These are phyloP conservation scores for Ustilago crameri DNA, from an alignment of 1,284 basidiomycete genomes.

Conservation along the genomic window DNA sequence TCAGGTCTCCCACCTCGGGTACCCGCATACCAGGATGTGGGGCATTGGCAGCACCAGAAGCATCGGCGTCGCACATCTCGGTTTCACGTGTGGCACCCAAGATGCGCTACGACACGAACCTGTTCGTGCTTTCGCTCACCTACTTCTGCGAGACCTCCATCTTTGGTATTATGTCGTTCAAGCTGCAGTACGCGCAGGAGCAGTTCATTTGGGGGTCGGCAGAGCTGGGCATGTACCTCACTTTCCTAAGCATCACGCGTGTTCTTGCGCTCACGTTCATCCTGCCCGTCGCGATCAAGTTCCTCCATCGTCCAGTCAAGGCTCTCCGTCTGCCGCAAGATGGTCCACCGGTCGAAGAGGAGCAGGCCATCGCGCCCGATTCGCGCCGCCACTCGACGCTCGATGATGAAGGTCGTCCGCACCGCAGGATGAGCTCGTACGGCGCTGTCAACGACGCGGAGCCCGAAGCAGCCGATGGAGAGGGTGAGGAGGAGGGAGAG, in stretches of 20 bases:
- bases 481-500: slow-evolving; percentile 16
- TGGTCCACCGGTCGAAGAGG: slow-evolving; percentile 31
- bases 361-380: slow-evolving; percentile 27
- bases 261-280: slow-evolving; percentile 59
- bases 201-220: slow-evolving; percentile 62
- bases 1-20: slow-evolving; percentile 1
- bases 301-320: slow-evolving; percentile 56
- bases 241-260: slow-evolving; percentile 54
- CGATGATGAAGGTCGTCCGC: slow-evolving; percentile 41
- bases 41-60: slow-evolving; percentile 30
- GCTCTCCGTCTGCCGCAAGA: slow-evolving; percentile 48
- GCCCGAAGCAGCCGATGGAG: slow-evolving; percentile 5
- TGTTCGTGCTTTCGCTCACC: slow-evolving; percentile 58
- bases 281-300: slow-evolving; percentile 60
- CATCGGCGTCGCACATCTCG: slow-evolving; percentile 58
- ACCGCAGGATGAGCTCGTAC: slow-evolving; percentile 19
- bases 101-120: slow-evolving; percentile 57
- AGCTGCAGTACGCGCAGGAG: slow-evolving; percentile 63
- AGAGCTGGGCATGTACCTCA: slow-evolving; percentile 62
- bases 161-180: slow-evolving; percentile 62
- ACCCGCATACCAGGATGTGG: slow-evolving; percentile 16
- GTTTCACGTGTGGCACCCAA: slow-evolving; percentile 46
- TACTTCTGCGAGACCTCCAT: slow-evolving; percentile 60
- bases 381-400: slow-evolving; percentile 34
- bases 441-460: slow-evolving; percentile 21